These are phyloP conservation scores for Colletotrichum coccodes DNA, from an alignment of 2,329 filamentous ascomycete genomes.

Conservation along the genomic window DNA sequence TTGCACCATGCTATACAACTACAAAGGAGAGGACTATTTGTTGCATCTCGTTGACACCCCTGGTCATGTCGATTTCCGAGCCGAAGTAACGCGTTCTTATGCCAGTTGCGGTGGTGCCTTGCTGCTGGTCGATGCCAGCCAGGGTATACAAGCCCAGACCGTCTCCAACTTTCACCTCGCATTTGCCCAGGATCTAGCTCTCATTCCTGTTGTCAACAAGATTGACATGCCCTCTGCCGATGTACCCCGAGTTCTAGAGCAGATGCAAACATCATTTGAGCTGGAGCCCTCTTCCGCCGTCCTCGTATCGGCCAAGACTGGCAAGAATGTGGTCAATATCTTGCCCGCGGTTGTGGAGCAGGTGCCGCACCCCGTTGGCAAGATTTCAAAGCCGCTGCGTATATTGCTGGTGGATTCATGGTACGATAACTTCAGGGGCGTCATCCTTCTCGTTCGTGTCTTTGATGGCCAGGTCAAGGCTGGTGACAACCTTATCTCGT, in stretches of 20 bases:
- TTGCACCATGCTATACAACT: conserved; percentile 95
- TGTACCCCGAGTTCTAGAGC: conserved; percentile 83
- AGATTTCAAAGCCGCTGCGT: conserved; percentile 77
- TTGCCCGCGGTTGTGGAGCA: conserved; percentile 87
- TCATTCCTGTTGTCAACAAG: conserved; percentile 97
- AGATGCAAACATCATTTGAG: conserved; percentile 89
- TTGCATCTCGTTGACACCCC: conserved; percentile 97
- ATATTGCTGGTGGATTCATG: conserved; percentile 95
- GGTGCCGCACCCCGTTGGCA: conserved; percentile 83
- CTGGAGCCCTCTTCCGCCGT: conserved; percentile 78
- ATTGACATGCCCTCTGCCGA: conserved; percentile 93
- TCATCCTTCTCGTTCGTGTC: conserved; percentile 88
- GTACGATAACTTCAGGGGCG: conserved; percentile 97
- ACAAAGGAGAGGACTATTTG: conserved; percentile 88
- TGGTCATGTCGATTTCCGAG: conserved; percentile 96
- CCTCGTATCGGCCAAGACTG: conserved; percentile 91
- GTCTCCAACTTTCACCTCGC: conserved; percentile 99
- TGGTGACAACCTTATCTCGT: conserved; percentile 87
- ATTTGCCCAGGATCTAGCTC: conserved; percentile 86
- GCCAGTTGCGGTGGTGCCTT: conserved; percentile 94
- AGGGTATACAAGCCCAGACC: conserved; percentile 97
- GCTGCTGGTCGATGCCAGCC: conserved; percentile 92
- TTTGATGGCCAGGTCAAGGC: conserved; percentile 88
- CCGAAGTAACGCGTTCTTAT: conserved; percentile 95
- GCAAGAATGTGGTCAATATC: conserved; percentile 84